Conservation (phyloP, 108 stramenopile species). For the Fistulifera solaris region DNA sequence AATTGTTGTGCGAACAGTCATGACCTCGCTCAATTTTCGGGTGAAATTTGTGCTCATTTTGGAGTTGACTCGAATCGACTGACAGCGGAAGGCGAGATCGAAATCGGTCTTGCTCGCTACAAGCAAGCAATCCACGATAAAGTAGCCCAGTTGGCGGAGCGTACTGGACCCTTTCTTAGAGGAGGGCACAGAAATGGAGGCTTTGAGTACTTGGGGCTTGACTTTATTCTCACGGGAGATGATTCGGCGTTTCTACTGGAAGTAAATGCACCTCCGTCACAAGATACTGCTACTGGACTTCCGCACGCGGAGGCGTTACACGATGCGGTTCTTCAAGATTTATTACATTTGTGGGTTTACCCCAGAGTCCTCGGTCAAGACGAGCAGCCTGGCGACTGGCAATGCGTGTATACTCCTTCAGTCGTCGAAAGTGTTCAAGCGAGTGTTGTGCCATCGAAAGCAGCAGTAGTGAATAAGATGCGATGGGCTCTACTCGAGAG, state of each 20-base stretch:
- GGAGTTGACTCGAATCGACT: conserved; percentile 19
- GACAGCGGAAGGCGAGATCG: conserved; percentile 5
- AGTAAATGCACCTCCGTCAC: conserved; percentile 80
- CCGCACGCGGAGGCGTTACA: conserved; percentile 69
- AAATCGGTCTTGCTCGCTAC: conserved; percentile 44
- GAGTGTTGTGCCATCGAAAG: conserved; percentile 63
- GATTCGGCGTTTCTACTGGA: conserved; percentile 72
- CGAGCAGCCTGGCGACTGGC: conserved; percentile 42
- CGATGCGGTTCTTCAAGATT: conserved; percentile 66
- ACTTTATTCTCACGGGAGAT: conserved; percentile 55
- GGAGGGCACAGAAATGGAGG: conserved; percentile 72
- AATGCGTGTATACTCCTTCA: conserved; percentile 27
- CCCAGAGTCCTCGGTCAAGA: conserved; percentile 26
- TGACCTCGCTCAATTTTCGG: conserved; percentile 58
- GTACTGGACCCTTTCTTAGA: conserved; percentile 34
- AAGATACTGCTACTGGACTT: conserved; percentile 80
- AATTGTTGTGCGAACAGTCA: conserved; percentile 85
- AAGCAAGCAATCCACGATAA: conserved; percentile 60
- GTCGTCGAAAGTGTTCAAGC: neutral
- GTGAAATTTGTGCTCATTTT: conserved; percentile 63
- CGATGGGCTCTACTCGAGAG: conserved; percentile 74
- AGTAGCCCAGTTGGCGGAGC: conserved; percentile 36
- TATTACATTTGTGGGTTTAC: conserved; percentile 62
- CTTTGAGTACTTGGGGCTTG: conserved; percentile 83
- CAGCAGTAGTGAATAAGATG: conserved; percentile 64